Evolutionary conservation across 305 asterid species (phyloP).

Genomic region (Ruellia speciosa): DNA sequence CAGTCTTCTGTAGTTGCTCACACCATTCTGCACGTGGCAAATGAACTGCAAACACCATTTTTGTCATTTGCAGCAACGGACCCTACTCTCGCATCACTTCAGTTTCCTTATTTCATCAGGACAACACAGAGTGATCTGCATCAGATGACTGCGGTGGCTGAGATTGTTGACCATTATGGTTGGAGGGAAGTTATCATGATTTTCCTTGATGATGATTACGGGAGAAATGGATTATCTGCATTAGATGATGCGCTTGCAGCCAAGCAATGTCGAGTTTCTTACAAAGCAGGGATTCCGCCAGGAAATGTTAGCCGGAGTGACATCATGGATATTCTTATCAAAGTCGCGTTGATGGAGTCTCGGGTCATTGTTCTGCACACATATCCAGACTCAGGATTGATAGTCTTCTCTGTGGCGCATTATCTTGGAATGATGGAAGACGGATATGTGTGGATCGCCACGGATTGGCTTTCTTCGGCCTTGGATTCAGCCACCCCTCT

Average conservation of each 20-base stretch:
- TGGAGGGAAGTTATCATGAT: slow-evolving; percentile 74
- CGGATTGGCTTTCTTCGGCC: slow-evolving; percentile 52
- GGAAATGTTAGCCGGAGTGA: slow-evolving; percentile 33
- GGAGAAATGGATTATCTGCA: slow-evolving; percentile 65
- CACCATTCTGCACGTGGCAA: slow-evolving; percentile 53
- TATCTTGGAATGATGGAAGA: slow-evolving; percentile 68
- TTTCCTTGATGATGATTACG: slow-evolving; percentile 71
- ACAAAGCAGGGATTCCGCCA: slow-evolving; percentile 65
- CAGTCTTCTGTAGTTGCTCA: slow-evolving; percentile 88
- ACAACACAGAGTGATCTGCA: slow-evolving; percentile 66
- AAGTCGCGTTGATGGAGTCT: slow-evolving; percentile 59
- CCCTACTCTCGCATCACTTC: slow-evolving; percentile 72
- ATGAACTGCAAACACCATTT: slow-evolving; percentile 77
- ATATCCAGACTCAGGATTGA: slow-evolving; percentile 46
- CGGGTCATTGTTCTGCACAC: slow-evolving; percentile 63
- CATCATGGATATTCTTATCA: slow-evolving; percentile 53
- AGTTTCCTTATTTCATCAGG: slow-evolving; percentile 69
- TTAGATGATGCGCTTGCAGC: slow-evolving; percentile 68
- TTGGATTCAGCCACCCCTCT: slow-evolving; percentile 34
- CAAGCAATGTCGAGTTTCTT: slow-evolving; percentile 57
- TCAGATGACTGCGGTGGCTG: slow-evolving; percentile 84
- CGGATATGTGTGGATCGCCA: slow-evolving; percentile 84
- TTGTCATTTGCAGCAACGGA: slow-evolving; percentile 83
- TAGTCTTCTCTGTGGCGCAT: slow-evolving; percentile 48
- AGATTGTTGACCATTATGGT: slow-evolving; percentile 54